These are phyloP conservation scores for Toxoplasma gondii DNA, from an alignment of 169 alveolate species.

Conservation along the genomic window DNA sequence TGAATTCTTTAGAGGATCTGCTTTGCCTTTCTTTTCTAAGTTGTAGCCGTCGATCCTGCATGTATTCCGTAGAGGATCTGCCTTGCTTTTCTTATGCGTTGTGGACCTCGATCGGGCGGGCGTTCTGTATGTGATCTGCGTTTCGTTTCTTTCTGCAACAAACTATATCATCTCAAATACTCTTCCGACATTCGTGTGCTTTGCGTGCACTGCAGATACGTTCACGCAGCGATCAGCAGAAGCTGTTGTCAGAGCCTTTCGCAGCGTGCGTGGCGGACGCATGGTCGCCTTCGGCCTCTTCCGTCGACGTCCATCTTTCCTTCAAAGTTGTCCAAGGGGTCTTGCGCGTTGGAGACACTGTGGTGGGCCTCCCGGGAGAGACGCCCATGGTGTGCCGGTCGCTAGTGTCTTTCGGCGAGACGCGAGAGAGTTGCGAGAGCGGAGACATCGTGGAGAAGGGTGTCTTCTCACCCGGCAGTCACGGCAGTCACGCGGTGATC, in stretches of 20 bases:
- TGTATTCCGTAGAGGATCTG: too few relatives aligned
- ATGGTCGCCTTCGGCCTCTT: background rate
- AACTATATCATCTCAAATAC: too few relatives aligned
- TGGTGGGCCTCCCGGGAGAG: conserved; percentile 22
- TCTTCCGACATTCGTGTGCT: too few relatives aligned
- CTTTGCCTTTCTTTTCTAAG: too few relatives aligned
- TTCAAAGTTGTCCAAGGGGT: conserved; percentile 9
- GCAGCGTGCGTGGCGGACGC: conserved; percentile 30
- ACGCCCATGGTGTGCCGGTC: background rate
- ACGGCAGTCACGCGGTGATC: background rate
- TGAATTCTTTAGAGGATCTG: too few relatives aligned
- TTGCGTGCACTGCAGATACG: background rate
- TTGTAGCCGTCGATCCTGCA: too few relatives aligned
- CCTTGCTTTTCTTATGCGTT: too few relatives aligned
- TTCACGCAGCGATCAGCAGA: background rate
- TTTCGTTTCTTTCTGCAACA: too few relatives aligned
- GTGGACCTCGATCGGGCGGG: too few relatives aligned
- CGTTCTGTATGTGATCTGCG: too few relatives aligned
- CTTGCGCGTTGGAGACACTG: conserved; percentile 45
- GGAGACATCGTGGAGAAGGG: conserved; percentile 35
- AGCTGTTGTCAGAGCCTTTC: background rate
- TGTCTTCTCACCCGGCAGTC: background rate
- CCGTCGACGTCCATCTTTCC: background rate
- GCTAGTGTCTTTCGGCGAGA: background rate
- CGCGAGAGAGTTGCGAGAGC: background rate